phyloP scores from a whole-genome alignment of 2,329 filamentous ascomycete species.

The Hyphodiscus sp. region DNA sequence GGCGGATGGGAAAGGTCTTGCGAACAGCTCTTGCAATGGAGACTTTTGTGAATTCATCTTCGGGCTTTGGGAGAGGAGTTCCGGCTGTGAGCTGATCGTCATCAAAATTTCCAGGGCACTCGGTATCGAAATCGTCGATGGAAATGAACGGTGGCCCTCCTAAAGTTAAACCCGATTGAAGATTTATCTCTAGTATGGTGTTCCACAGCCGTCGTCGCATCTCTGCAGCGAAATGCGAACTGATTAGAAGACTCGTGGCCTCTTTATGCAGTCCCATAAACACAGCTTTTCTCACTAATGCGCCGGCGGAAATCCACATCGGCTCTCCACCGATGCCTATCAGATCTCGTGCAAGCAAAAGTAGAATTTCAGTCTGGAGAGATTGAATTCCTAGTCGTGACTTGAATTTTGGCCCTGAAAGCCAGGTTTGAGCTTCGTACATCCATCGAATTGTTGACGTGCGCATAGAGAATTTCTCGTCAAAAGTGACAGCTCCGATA shows the following conservation, averaged over 20 bases:
- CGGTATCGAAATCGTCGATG: slow-evolving; percentile 43
- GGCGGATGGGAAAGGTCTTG: slow-evolving; percentile 37
- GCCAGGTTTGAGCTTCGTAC: slow-evolving; percentile 20
- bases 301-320: slow-evolving; percentile 45
- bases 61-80: slow-evolving; percentile 19
- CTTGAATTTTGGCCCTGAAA: slow-evolving; percentile 33
- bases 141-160: slow-evolving; percentile 45
- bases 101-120: slow-evolving; percentile 43
- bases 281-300: slow-evolving; percentile 47
- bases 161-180: slow-evolving; percentile 44
- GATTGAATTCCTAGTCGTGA: slow-evolving; percentile 40
- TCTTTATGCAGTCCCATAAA: slow-evolving; percentile 54
- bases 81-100: slow-evolving; percentile 43
- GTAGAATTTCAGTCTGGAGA: slow-evolving; percentile 47
- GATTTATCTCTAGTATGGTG: slow-evolving; percentile 47
- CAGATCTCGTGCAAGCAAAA: slow-evolving; percentile 43
- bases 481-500: slow-evolving; percentile 20
- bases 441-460: slow-evolving; percentile 19
- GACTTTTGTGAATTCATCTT: slow-evolving; percentile 38
- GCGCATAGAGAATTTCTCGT: slow-evolving; percentile 14
- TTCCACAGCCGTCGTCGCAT: slow-evolving; percentile 51
- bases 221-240: slow-evolving; percentile 43
- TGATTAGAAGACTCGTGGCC: slow-evolving; percentile 41
- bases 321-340: slow-evolving; percentile 44
- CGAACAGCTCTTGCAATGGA: slow-evolving; percentile 43